Evolutionary conservation across 2,329 filamentous ascomycete genomes (phyloP).

Genomic region (Hymenoscyphus albidus): DNA sequence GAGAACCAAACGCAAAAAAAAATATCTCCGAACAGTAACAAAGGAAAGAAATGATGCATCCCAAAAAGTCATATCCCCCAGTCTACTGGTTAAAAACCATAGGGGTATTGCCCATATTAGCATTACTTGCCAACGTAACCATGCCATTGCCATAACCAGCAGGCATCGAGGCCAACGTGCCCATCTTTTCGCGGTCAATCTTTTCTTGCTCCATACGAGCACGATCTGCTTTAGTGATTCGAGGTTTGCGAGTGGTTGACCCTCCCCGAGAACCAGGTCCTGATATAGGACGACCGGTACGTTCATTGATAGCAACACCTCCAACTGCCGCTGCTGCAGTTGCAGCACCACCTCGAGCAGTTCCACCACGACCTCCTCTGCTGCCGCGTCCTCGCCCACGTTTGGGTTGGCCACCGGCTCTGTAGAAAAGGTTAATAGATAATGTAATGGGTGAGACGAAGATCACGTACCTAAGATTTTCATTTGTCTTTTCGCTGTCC

Average conservation of each 20-base stretch:
- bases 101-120: conserved; percentile 32
- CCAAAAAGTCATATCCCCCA: neutral
- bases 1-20: too few species aligned
- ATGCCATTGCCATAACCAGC: conserved; percentile 27
- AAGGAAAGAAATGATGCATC: too few species aligned
- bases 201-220: conserved; percentile 79
- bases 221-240: conserved; percentile 81
- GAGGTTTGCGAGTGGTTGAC: conserved; percentile 71
- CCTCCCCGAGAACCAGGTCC: conserved; percentile 73
- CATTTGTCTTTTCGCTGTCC: conserved; percentile 69
- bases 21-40: too few species aligned
- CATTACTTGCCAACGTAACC: conserved; percentile 27
- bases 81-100: conserved; percentile 35
- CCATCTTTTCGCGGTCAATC: conserved; percentile 60
- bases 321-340: conserved; percentile 25
- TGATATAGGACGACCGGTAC: conserved; percentile 42
- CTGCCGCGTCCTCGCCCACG: conserved; percentile 45
- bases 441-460: neutral
- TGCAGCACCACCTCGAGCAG: conserved; percentile 57
- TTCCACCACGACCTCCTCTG: conserved; percentile 63
- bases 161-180: conserved; percentile 29
- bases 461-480: conserved; percentile 43
- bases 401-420: conserved; percentile 70
- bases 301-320: conserved; percentile 43
- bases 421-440: conserved; percentile 41